phyloP scores from a whole-genome alignment of 2,329 filamentous ascomycete species.

The Epichloe sibirici region DNA sequence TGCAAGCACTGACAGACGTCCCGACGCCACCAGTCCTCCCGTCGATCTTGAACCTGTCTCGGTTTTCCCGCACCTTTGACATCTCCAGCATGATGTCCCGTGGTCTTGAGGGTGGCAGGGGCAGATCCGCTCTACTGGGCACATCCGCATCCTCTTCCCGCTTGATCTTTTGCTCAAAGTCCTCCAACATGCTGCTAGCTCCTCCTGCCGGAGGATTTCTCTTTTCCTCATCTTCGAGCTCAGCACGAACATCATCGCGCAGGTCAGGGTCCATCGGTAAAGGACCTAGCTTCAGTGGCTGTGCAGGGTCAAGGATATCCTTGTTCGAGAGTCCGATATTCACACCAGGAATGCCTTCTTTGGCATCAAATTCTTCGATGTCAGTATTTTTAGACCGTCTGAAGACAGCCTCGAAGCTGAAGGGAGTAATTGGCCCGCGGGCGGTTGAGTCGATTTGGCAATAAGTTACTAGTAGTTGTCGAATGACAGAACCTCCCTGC shows the following conservation, averaged over 20 bases:
- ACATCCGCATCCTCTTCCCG: conserved; percentile 79
- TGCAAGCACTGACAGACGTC: conserved; percentile 75
- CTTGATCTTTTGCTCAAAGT: conserved; percentile 82
- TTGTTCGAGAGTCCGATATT: conserved; percentile 51
- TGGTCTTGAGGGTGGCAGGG: conserved; percentile 76
- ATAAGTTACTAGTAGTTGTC: conserved; percentile 54
- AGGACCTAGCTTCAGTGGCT: conserved; percentile 62
- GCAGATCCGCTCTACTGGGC: conserved; percentile 66
- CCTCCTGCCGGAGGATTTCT: conserved; percentile 60
- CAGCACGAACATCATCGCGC: conserved; percentile 73
- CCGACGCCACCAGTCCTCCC: conserved; percentile 73
- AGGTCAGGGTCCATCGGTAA: conserved; percentile 74
- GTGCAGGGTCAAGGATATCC: conserved; percentile 43
- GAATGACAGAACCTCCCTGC: conserved; percentile 66
- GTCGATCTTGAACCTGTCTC: conserved; percentile 83
- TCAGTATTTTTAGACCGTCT: conserved; percentile 47
- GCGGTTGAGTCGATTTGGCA: conserved; percentile 47
- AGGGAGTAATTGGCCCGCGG: conserved; percentile 51
- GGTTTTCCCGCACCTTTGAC: conserved; percentile 83
- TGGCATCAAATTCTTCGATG: conserved; percentile 49
- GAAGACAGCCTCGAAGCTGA: conserved; percentile 49
- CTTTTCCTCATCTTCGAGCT: conserved; percentile 77
- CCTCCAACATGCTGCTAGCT: conserved; percentile 64
- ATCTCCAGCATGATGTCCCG: conserved; percentile 91
- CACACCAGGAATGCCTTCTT: conserved; percentile 51